Evolutionary conservation across 495 filamentous ascomycete species (phyloP), one percentile per base, ranked within the genome.

Genomic region (Lepidopterella palustris): DNA sequence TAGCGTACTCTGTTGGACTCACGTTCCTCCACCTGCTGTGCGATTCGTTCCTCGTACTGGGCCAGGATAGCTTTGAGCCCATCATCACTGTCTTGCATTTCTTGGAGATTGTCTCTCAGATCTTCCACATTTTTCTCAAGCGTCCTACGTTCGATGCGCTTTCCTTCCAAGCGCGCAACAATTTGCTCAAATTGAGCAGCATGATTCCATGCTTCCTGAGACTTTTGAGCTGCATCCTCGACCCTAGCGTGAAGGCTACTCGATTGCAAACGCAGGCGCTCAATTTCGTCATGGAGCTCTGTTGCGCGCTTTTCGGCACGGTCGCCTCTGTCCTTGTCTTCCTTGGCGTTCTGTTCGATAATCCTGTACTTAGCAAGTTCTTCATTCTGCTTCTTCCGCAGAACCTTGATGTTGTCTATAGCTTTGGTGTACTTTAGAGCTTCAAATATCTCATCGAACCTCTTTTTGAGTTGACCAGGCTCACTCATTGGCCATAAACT

Each of bases 401-500:
- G 72, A 24, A 78, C 61, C 69, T 93, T 96, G 71, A 98, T 87
- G 63, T 92, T 95, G 27, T 96, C 91, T 62, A 97, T 95, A 4
- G 90, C 93, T 67, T 96, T 97, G 45, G 91, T 95, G 75, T 97
- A 98, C 69, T 95, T 96, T 74, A 87, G 75, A 5, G 93, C 93
- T 72, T 97, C 95, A 66, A 98, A 98, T 23, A 98, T 97, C 66
- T 96, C 91, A 68, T 98, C 93, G 56, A 98, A 98, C 35, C 82
- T 84, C 74, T 93, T 92, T 74, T 98, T 98, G 24, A 98, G 76
- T 3, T 80, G 80, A 0, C 77, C 71, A 0, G 92, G 90, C 67
- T 95, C 90, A 66, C 91, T 96, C 87, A 98, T 90, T 11, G 93
- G 93, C 93, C 93, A 98, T 47, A 97, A 71, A 55, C 92, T 96